Percentiles rank a stretch among this genome's conserved stretches.
Conservation (phyloP, 2,329 filamentous ascomycete genomes). For the Pezicula radicicola region DNA sequence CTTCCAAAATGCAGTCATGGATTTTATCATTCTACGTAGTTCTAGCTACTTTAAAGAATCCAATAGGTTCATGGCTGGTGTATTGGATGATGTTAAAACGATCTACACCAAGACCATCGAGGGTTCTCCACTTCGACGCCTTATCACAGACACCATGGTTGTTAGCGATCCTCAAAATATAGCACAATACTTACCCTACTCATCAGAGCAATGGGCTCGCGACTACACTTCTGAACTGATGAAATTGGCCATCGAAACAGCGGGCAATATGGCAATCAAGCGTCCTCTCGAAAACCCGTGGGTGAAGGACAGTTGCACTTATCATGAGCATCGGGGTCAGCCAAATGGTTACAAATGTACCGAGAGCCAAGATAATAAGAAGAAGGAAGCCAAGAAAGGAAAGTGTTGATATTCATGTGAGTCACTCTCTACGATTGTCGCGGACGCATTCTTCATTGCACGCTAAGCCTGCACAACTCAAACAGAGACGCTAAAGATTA, state of each 20-base stretch:
- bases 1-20: background rate
- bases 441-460: no score
- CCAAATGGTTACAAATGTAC: background rate
- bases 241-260: background rate
- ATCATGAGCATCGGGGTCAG: background rate
- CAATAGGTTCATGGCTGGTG: background rate
- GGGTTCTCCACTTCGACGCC: background rate
- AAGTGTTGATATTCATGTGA: no score
- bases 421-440: no score
- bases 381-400: no score
- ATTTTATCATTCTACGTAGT: background rate
- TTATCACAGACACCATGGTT: background rate
- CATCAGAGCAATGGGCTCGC: background rate
- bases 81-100: background rate
- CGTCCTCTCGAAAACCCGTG: background rate
- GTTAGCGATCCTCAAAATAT: background rate
- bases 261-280: background rate
- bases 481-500: no score
- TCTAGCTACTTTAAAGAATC: background rate
- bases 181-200: background rate
- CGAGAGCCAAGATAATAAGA: no score
- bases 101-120: background rate
- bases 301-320: background rate
- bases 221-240: background rate
- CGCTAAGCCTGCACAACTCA: no score